Conservation (phyloP, 2,329 filamentous ascomycete genomes). For the Aspergillus sp. region DNA sequence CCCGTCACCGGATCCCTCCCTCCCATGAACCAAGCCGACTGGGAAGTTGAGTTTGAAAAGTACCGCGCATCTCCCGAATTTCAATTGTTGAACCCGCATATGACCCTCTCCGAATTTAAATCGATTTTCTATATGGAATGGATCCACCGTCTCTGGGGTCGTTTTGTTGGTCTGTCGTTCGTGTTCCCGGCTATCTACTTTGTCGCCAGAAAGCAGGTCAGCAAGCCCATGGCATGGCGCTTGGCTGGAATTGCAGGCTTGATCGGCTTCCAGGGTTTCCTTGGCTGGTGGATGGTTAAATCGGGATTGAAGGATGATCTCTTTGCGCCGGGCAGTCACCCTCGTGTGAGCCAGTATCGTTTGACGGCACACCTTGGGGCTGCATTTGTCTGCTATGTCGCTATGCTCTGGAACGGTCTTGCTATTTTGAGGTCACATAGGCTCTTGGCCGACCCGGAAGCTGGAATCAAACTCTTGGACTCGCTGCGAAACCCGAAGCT, state of each 20-base stretch:
- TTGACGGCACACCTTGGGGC: constrained; percentile 83
- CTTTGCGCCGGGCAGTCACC: constrained; percentile 84
- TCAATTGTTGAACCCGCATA: constrained; percentile 83
- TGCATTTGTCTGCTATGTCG: constrained; percentile 87
- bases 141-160: constrained; percentile 91
- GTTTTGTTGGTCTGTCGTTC: constrained; percentile 85
- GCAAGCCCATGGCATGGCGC: constrained; percentile 69
- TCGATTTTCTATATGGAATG: constrained; percentile 99
- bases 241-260: constrained; percentile 78
- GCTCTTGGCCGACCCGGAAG: constrained; percentile 63
- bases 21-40: constrained; percentile 71
- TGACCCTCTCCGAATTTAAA: constrained; percentile 92
- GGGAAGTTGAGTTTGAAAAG: constrained; percentile 89
- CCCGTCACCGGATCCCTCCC: constrained; percentile 90
- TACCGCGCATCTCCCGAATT: constrained; percentile 93
- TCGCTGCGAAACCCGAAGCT: constrained; percentile 65
- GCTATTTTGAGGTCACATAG: constrained; percentile 73
- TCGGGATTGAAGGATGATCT: constrained; percentile 93
- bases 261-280: constrained; percentile 90
- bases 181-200: constrained; percentile 86
- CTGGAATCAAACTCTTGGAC: constrained; percentile 56
- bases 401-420: constrained; percentile 89
- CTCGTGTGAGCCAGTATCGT: constrained; percentile 90
- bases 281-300: constrained; percentile 99
- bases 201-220: constrained; percentile 72